Percentiles rank a stretch among this genome's conserved stretches.
Evolutionary conservation across 2,329 filamentous ascomycete species (phyloP).

Genomic region (Monilinia aucupariae): DNA sequence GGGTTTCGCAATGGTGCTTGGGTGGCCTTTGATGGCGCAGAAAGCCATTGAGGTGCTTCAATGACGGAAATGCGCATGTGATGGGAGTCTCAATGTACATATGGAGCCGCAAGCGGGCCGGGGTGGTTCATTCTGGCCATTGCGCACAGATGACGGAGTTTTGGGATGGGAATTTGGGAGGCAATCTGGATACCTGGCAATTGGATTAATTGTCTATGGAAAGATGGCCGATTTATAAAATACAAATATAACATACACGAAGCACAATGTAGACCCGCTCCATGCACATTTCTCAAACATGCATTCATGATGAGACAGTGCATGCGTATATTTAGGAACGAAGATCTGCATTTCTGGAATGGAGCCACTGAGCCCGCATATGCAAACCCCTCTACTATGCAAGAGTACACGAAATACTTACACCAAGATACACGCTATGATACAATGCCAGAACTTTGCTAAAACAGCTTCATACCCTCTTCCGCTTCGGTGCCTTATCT

Average conservation of each 20-base stretch:
- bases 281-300: not conserved
- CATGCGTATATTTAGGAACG: not conserved
- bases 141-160: not conserved
- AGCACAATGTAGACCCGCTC: not conserved
- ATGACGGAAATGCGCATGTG: not conserved
- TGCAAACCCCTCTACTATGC: not conserved
- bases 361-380: not conserved
- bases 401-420: not conserved
- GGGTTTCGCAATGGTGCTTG: slow-evolving; percentile 11
- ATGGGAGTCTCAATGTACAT: not conserved
- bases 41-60: not conserved
- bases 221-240: not conserved
- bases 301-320: not conserved
- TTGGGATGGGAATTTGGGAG: not conserved
- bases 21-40: slow-evolving; percentile 17
- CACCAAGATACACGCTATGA: not conserved
- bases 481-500: slow-evolving; percentile 17
- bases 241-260: not conserved
- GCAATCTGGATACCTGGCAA: not conserved
- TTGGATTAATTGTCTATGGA: not conserved
- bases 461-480: not conserved
- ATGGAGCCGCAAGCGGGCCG: not conserved
- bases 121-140: too few species aligned
- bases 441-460: not conserved
- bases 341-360: not conserved